Conservation (phyloP, 805 yeast species). For the Candida caryicola region DNA sequence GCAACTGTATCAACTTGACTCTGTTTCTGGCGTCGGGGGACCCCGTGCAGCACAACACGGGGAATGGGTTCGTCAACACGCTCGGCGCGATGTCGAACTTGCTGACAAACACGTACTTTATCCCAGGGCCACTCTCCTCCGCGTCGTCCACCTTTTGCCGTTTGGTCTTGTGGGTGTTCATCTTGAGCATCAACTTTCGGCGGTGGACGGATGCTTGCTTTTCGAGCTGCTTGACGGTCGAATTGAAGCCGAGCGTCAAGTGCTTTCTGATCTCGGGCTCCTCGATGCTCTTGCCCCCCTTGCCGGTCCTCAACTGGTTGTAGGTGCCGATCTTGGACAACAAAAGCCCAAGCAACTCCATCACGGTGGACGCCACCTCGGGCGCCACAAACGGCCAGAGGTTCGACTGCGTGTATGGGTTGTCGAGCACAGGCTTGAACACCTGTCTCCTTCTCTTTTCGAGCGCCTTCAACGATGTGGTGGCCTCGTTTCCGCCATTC, state of each 20-base stretch:
- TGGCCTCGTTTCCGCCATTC: background rate
- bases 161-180: no score
- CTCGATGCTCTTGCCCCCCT: constrained; percentile 3
- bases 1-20: constrained; percentile 62
- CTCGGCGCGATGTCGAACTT: constrained; percentile 52
- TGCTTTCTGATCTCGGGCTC: constrained; percentile 23
- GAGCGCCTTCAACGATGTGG: constrained; percentile 43
- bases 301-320: constrained; percentile 10
- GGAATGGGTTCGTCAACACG: constrained; percentile 55
- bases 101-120: constrained; percentile 55
- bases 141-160: constrained; percentile 1
- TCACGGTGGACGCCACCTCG: constrained; percentile 32
- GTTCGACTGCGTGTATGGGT: constrained; percentile 53
- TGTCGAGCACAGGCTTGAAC: constrained; percentile 62
- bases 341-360: constrained; percentile 33
- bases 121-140: constrained; percentile 5
- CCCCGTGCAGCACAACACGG: constrained; percentile 51
- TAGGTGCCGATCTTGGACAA: constrained; percentile 32
- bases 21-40: constrained; percentile 22
- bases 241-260: constrained; percentile 52
- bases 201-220: constrained; percentile 32
- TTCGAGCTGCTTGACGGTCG: constrained; percentile 49
- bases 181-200: constrained; percentile 5
- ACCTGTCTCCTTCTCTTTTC: constrained; percentile 54
- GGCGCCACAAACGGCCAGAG: constrained; percentile 43